Conservation (phyloP, 108 stramenopile genomes). For the Nitzschia sp. region DNA sequence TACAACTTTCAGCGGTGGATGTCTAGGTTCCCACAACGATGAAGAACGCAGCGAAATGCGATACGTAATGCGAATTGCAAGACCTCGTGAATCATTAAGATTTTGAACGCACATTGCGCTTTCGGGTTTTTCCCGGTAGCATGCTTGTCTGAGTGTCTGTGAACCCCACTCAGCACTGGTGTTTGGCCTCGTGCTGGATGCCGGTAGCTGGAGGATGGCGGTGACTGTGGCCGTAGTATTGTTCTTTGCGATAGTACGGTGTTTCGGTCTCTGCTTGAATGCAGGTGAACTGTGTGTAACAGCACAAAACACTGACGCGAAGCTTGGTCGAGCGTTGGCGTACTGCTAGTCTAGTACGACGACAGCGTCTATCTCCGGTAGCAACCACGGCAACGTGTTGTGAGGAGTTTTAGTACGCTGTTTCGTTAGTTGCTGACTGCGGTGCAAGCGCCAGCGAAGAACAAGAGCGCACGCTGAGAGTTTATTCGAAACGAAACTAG, state of each 20-base stretch:
- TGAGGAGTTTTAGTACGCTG: background rate
- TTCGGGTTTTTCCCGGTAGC: conserved; percentile 80
- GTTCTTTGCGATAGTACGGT: background rate
- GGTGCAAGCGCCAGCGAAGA: too few relatives aligned
- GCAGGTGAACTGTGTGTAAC: too few relatives aligned
- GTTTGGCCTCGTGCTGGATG: background rate
- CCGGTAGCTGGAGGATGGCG: conserved; percentile 50
- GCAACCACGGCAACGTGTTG: conserved; percentile 1
- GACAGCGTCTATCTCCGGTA: conserved; percentile 20
- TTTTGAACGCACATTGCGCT: conserved; percentile 97
- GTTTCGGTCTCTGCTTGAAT: background rate
- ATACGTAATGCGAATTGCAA: conserved; percentile 98
- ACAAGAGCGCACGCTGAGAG: background rate
- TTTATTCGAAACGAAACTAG: background rate
- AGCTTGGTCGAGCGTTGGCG: background rate
- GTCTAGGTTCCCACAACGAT: conserved; percentile 98
- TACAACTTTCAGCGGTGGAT: conserved; percentile 97
- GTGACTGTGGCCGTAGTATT: too few relatives aligned
- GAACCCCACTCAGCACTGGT: conserved; percentile 70
- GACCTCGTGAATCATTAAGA: conserved; percentile 94
- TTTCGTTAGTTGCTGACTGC: too few relatives aligned
- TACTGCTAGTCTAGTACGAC: too few relatives aligned
- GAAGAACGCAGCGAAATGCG: conserved; percentile 99
- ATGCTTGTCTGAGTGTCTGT: conserved; percentile 91
- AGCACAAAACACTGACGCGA: conserved; percentile 35